A percentile compares a stretch with the other conserved stretches of the same genome.
These are phyloP conservation scores for Moniliophthora roreri DNA, from an alignment of 1,284 basidiomycete species.

Conservation along the genomic window DNA sequence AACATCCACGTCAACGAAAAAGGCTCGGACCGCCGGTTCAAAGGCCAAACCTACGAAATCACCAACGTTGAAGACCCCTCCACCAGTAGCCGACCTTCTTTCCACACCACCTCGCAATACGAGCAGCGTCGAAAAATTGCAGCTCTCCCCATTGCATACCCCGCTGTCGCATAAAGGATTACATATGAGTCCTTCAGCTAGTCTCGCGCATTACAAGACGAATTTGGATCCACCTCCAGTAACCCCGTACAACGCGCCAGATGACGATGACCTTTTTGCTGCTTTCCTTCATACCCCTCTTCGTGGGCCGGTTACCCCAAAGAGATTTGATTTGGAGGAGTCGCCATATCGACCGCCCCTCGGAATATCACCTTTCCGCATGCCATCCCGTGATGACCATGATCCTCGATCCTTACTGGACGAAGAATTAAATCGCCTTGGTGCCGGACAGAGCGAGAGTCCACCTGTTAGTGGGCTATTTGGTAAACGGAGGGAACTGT, in stretches of 20 bases:
- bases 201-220: constrained; percentile 62
- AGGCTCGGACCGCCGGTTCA: constrained; percentile 26
- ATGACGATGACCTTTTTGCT: constrained; percentile 34
- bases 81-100: constrained; percentile 28
- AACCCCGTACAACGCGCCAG: constrained; percentile 34
- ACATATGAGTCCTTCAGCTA: constrained; percentile 63
- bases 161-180: constrained; percentile 67
- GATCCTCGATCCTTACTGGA: constrained; percentile 63
- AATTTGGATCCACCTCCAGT: constrained; percentile 60
- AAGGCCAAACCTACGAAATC: constrained; percentile 27
- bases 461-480: constrained; percentile 58
- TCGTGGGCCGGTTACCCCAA: constrained; percentile 57
- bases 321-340: constrained; percentile 42
- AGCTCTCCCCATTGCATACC: constrained; percentile 60
- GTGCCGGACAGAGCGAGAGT: constrained; percentile 39
- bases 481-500: constrained; percentile 44
- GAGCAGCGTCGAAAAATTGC: constrained; percentile 20
- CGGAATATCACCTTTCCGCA: constrained; percentile 56
- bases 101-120: constrained; percentile 23
- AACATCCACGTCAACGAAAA: constrained; percentile 9
- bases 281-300: constrained; percentile 55
- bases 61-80: constrained; percentile 38
- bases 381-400: constrained; percentile 61
- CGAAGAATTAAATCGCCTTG: constrained; percentile 59
- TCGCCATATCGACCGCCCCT: constrained; percentile 61